These are phyloP conservation scores for Globisporangium cystogenes DNA, from an alignment of 352 stramenopile species.

Conservation along the genomic window DNA sequence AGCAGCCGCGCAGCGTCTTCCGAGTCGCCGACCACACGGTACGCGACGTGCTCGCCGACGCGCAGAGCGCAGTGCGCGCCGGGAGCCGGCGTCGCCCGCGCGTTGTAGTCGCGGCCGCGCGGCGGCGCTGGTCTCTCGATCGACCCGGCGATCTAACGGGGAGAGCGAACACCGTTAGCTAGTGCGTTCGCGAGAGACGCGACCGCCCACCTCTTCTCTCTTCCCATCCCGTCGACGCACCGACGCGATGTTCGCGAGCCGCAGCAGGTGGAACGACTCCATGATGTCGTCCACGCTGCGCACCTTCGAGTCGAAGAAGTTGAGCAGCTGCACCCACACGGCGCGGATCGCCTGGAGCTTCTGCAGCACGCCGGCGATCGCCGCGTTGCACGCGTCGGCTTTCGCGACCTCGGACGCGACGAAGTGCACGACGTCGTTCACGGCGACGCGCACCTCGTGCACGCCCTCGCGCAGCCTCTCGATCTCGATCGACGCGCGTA, in stretches of 20 bases:
- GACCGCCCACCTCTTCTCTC: too few relatives aligned
- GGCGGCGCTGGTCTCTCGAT: constrained; percentile 22
- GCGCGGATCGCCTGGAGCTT: constrained; percentile 46
- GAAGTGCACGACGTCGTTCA: constrained; percentile 61
- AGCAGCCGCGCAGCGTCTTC: constrained; percentile 43
- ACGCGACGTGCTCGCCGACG: constrained; percentile 40
- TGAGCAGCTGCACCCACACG: constrained; percentile 57
- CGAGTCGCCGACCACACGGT: constrained; percentile 37
- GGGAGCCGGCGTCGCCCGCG: constrained; percentile 6
- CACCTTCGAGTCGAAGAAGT: constrained; percentile 71
- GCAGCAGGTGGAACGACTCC: constrained; percentile 58
- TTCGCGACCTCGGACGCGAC: constrained; percentile 35
- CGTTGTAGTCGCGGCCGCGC: constrained; percentile 3
- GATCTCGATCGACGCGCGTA: constrained; percentile 62
- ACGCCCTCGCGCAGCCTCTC: constrained; percentile 49
- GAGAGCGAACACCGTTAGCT: neutral
- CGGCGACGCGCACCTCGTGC: constrained; percentile 50
- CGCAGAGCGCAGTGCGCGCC: constrained; percentile 29
- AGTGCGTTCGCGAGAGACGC: too few relatives aligned
- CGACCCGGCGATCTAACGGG: constrained; percentile 38
- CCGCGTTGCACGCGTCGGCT: constrained; percentile 55
- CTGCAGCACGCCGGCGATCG: constrained; percentile 49
- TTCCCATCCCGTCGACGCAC: constrained; percentile 45
- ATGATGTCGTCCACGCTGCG: constrained; percentile 34
- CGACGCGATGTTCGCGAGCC: constrained; percentile 53